Evolutionary conservation across 257 asterid species (phyloP), one percentile per base, ranked within the genome.

Genomic region (Vinca minor): DNA sequence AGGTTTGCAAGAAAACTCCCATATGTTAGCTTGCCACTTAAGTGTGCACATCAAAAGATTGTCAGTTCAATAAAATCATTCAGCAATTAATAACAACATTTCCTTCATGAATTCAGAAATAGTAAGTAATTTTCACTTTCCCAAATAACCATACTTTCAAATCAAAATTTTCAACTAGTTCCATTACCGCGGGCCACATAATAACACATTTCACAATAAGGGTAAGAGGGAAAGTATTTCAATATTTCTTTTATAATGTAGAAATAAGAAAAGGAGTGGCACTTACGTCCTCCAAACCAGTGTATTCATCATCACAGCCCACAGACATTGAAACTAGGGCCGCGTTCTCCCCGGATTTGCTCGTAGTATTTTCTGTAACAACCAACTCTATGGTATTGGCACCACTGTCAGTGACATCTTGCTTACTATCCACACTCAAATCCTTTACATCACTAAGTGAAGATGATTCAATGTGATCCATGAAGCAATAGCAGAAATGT

Each of bases 391-490:
- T 44, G 18, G 9, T 31, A 20, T 46, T 57, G 59, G 38, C 38
- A 23, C 10, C 50, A 45, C 21, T 25, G 42, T 28, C 48, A 34
- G 10, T 36, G 34, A 17, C 58, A 58, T 15, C 65, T 47, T 68
- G 34, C 20, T 68, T 46, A 6, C 25, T 36, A 8, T 47, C 66
- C 41, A 46, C 66, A 47, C 35, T 35, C 32, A 4, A 36, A 47
- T 38, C 53, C 48, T 10, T 18, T 46, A 46, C 23, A 34, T 68
- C 32, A 25, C 32, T 8, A 1, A 48, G 42, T 14, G 72, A 59
- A 23, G 66, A 35, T 68, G 72, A 59, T 46, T 48, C 66, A 35
- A 23, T 47, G 52, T 59, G 71, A 31, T 29, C 48, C 58, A 67
- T 57, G 47, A 20, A 39, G 14, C n/a, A 44, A 57, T 8, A 5